Percentiles rank a stretch among this genome's conserved stretches.
Evolutionary conservation across 768 basidiomycete genomes (phyloP).

Genomic region (Leucocoprinus leucothites): DNA sequence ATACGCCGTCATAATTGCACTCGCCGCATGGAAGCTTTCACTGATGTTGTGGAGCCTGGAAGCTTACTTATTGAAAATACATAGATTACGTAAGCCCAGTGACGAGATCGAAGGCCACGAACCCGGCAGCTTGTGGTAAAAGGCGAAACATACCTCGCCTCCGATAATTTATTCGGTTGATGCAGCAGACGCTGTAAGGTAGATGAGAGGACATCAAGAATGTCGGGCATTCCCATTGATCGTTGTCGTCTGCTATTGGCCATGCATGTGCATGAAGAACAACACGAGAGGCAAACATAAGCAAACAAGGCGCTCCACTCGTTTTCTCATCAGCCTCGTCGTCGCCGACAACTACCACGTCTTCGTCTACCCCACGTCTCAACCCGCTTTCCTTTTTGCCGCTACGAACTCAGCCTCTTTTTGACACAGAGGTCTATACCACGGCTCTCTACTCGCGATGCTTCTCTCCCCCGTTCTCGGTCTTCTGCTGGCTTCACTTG

Average conservation of each 20-base stretch:
- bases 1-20: no score
- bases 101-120: no score
- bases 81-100: no score
- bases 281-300: conserved; percentile 25
- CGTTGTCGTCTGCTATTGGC: conserved; percentile 3
- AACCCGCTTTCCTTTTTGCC: conserved; percentile 4
- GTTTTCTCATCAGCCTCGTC: conserved; percentile 25
- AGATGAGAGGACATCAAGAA: neutral
- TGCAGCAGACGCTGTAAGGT: no score
- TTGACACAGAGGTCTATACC: neutral
- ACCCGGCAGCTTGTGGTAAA: no score
- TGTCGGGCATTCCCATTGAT: neutral
- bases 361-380: conserved; percentile 14
- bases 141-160: no score
- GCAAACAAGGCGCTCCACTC: conserved; percentile 28
- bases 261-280: conserved; percentile 16
- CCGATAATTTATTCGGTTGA: no score
- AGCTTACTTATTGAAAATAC: no score
- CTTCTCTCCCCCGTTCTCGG: conserved; percentile 35
- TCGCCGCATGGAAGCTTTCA: no score
- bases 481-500: conserved; percentile 36
- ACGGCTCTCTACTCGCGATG: conserved; percentile 29
- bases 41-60: no score
- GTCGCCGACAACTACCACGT: conserved; percentile 17
- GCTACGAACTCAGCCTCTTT: neutral